Base-by-base conservation (phyloP, 192 early-diverging fungal species). In the Coemansia sp. region DNA sequence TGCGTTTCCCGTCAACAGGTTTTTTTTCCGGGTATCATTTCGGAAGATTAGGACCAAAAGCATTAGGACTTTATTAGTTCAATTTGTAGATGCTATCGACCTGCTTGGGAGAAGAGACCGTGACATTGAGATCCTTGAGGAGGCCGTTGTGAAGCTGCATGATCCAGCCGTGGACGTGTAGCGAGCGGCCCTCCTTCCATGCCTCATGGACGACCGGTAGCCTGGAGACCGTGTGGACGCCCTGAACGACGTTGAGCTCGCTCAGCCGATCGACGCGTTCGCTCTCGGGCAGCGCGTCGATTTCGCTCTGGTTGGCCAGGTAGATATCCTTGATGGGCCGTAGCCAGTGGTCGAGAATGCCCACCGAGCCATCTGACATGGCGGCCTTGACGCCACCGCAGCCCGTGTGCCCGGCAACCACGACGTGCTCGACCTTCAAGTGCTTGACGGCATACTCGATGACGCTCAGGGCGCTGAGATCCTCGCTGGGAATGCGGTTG, bases 371-470 rank as follows among this genome's bases (percentile, higher is more conserved):
- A 47, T 74, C 80, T 14, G 70, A 66, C 66, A 84, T 64, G 11
- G 86, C 84, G 1, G 83, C 83, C 30, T 71, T 71, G 16, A 91
- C 75, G 58, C 89, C 89, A 51, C 89, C 89, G 51, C 89, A 91
- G 34, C 82, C 64, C 37, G 87, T 88, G 57, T 90, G 88, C 6
- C 93, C 94, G 52, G 91, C 94, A 9, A 99, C 88, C 52, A 99
- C 81, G 55, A 99, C 80, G 60, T 99, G 91, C 62, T 94, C 84
- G 52, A 99, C 92, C 64, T 89, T 87, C 52, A 99, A 84, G 36
- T 87, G 82, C 44, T 92, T 86, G 48, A 99, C 92, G 17, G 94
- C 92, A 54, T 92, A 99, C 74, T 97, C 89, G 41, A 99, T 81
- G 34, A 96, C 94, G 6, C 88, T 89, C 6, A 92, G 80, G 32